Percentiles rank a stretch among this genome's conserved stretches.
phyloP scores from a whole-genome alignment of 495 filamentous ascomycete species.

The Pyrenula aspistea region DNA sequence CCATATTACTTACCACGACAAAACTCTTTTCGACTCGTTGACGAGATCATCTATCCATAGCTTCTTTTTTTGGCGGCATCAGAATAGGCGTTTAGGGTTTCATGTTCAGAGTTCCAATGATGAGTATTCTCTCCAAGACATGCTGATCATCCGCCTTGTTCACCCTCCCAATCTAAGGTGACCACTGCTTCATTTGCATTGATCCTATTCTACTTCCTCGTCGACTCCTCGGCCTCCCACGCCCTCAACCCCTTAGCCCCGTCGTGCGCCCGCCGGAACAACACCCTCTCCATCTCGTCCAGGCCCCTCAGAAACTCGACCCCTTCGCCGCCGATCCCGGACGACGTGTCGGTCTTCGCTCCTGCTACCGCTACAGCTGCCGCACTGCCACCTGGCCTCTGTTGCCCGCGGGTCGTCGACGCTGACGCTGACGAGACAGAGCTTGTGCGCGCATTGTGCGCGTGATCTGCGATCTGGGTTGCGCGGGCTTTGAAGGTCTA shows the following conservation, averaged over 20 bases:
- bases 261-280: conserved; percentile 86
- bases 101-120: too few relatives aligned
- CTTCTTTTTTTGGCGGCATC: too few relatives aligned
- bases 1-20: too few relatives aligned
- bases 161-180: too few relatives aligned
- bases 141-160: too few relatives aligned
- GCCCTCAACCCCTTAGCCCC: conserved; percentile 69
- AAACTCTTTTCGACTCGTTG: too few relatives aligned
- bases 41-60: too few relatives aligned
- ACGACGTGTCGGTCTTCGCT: background rate
- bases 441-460: conserved; percentile 58
- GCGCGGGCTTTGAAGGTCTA: conserved; percentile 76
- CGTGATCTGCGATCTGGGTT: conserved; percentile 77
- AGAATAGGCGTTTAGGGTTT: too few relatives aligned
- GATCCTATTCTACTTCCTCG: conserved; percentile 17
- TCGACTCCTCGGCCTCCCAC: conserved; percentile 68
- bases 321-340: conserved; percentile 56
- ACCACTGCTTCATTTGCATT: too few relatives aligned
- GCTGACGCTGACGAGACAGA: background rate
- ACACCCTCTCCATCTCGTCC: conserved; percentile 80
- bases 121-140: too few relatives aligned
- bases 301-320: conserved; percentile 81
- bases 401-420: background rate
- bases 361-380: too few relatives aligned
- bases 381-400: background rate